Base-by-base conservation (phyloP, 257 asterid species). In the Asclepias syriaca region DNA sequence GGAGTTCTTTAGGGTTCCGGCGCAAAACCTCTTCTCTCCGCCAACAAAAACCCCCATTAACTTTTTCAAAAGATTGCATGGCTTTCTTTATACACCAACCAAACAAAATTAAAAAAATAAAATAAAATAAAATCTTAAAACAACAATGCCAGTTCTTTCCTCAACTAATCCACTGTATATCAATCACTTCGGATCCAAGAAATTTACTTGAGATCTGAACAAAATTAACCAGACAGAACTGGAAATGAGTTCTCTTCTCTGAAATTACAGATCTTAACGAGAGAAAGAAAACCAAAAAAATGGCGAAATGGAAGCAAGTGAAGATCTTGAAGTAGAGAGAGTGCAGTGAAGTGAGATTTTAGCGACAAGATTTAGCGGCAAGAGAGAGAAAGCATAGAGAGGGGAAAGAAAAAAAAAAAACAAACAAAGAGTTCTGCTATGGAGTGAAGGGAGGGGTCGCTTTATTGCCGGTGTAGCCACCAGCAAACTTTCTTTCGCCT, bases 41-140 rank as follows among this genome's bases (percentile, higher is more conserved):
- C 80, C 84, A 53, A 78, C 80, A 75, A 68, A 71, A 27, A 71
- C 83, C 72, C 72, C 79, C 88, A 79, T 79, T 72, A 77, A 74
- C 92, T 80, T 75, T 86, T 54, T 46, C 64, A 81, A 67, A 51
- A 77, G 76, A 29, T 81, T 74, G 85, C 92, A 85, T 91, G 75
- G 71, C 85, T 75, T 74, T 22, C 88, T 73, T 74, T 22, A 32
- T 16, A 19, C 77, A 39, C 60, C 57, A 59, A 13, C 45, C 65
- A 61, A 71, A 37, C 40, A 68, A 69, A 43, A 68, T 45, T 69
- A 51, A n/a, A 46, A 63, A 66, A 73, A 67, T 12, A 56, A 40
- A 40, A 24, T 24, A 24, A 40, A 40, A 34, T 4, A 34, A 34
- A 34, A 34, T 34, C 0, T 34, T 2, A 34, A 34, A 65, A 70